phyloP scores from a whole-genome alignment of 306 rosid species.

The Mimosa bimucronata region DNA sequence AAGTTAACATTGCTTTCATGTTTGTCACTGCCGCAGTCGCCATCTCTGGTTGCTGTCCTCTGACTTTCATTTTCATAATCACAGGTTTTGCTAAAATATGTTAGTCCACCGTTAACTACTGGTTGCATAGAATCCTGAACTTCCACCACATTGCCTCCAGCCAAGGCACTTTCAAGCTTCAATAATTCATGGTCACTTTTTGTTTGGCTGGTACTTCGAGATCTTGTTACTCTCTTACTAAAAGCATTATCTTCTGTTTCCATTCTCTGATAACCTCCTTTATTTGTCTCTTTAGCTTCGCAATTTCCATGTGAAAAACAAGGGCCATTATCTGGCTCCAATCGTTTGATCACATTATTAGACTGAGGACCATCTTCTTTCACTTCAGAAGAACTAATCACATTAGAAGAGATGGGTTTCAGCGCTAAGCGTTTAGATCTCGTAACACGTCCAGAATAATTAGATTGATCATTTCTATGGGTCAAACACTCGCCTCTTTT shows the following conservation, averaged over 20 bases:
- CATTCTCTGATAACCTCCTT: conserved; percentile 37
- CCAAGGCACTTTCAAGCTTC: conserved; percentile 39
- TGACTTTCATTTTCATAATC: conserved; percentile 33
- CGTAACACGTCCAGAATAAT: conserved; percentile 43
- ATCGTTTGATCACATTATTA: conserved; percentile 41
- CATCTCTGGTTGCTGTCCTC: conserved; percentile 31
- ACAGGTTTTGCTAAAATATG: conserved; percentile 36
- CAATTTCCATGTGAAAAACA: conserved; percentile 33
- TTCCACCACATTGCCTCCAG: conserved; percentile 36
- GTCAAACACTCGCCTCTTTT: conserved; percentile 37
- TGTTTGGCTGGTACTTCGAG: conserved; percentile 44
- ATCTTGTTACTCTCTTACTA: conserved; percentile 45
- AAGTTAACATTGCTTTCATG: conserved; percentile 29
- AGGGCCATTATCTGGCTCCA: conserved; percentile 37
- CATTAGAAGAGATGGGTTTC: conserved; percentile 42
- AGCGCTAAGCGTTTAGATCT: conserved; percentile 51
- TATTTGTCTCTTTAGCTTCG: conserved; percentile 36
- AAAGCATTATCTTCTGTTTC: conserved; percentile 40
- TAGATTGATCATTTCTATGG: conserved; percentile 31
- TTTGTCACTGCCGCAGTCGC: conserved; percentile 31
- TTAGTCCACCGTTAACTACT: conserved; percentile 18
- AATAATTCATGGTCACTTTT: conserved; percentile 29
- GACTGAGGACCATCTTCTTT: conserved; percentile 39
- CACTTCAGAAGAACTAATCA: conserved; percentile 37
- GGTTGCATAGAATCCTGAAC: conserved; percentile 25